Evolutionary conservation across 257 asterid species (phyloP).

Genomic region (Ehretia macrophylla): DNA sequence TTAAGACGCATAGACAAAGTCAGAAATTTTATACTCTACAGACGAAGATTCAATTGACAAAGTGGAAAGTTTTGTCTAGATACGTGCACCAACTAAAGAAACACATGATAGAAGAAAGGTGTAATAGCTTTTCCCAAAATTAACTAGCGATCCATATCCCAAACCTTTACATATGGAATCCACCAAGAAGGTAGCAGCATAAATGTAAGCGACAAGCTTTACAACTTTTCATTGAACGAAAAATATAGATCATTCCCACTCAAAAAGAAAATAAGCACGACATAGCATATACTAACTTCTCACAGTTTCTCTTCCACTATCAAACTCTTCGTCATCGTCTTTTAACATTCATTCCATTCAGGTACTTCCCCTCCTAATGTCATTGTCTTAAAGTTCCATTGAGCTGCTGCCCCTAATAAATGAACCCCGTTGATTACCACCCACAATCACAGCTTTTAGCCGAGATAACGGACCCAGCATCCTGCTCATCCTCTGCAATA

Average conservation of each 20-base stretch:
- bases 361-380: neutral
- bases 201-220: no score
- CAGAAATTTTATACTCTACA: no score
- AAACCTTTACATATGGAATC: neutral
- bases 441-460: constrained; percentile 51
- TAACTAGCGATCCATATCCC: neutral
- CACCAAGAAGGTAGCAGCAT: neutral
- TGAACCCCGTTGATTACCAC: constrained; percentile 51
- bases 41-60: no score
- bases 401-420: constrained; percentile 40
- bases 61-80: no score
- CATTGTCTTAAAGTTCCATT: constrained; percentile 27
- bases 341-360: neutral
- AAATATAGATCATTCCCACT: neutral
- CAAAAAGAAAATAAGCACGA: neutral
- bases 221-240: neutral
- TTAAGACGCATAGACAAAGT: no score
- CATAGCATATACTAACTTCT: neutral
- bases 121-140: no score
- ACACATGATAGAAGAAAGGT: no score
- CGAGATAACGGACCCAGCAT: constrained; percentile 50
- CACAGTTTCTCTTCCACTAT: no score
- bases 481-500: constrained; percentile 45
- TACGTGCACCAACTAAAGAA: no score
- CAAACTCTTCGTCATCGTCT: neutral